phyloP scores from a whole-genome alignment of 805 yeast genomes.

The Deakozyma indianensis region DNA sequence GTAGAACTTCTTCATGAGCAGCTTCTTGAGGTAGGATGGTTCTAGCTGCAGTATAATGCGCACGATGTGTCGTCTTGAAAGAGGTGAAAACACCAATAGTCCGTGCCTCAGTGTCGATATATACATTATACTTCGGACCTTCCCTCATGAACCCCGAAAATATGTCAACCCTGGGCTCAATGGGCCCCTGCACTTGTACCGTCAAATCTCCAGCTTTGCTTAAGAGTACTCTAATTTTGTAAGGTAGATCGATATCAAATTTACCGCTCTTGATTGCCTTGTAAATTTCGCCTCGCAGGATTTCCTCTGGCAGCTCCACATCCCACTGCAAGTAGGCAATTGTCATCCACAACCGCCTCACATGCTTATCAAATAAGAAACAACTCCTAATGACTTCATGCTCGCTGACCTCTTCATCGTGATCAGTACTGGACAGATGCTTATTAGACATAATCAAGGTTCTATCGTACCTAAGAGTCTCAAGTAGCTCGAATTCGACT shows the following conservation, averaged over 20 bases:
- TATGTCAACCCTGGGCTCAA: constrained; percentile 13
- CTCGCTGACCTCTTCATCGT: too few species aligned
- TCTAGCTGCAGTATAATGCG: constrained; percentile 48
- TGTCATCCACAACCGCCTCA: constrained; percentile 37
- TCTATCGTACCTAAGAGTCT: not conserved
- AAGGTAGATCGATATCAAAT: constrained; percentile 16
- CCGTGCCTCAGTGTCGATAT: constrained; percentile 39
- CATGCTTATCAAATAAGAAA: constrained; percentile 47
- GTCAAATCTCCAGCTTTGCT: constrained; percentile 22
- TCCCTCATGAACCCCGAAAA: constrained; percentile 9
- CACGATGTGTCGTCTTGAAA: constrained; percentile 68
- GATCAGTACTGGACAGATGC: too few species aligned
- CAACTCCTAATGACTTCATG: constrained; percentile 21
- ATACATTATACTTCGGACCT: constrained; percentile 37
- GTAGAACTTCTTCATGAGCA: constrained; percentile 43
- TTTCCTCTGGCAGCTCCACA: constrained; percentile 25
- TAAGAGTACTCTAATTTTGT: constrained; percentile 33
- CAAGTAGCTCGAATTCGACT: not conserved
- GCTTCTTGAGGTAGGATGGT: constrained; percentile 18
- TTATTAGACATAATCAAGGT: not conserved
- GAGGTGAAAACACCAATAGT: constrained; percentile 64
- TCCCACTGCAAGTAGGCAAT: constrained; percentile 38
- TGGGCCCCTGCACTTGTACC: constrained; percentile 18
- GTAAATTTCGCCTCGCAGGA: constrained; percentile 27
- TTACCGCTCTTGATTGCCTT: not conserved